Conservation (phyloP, 1,284 basidiomycete species). For the Mycosarcoma maydis region DNA sequence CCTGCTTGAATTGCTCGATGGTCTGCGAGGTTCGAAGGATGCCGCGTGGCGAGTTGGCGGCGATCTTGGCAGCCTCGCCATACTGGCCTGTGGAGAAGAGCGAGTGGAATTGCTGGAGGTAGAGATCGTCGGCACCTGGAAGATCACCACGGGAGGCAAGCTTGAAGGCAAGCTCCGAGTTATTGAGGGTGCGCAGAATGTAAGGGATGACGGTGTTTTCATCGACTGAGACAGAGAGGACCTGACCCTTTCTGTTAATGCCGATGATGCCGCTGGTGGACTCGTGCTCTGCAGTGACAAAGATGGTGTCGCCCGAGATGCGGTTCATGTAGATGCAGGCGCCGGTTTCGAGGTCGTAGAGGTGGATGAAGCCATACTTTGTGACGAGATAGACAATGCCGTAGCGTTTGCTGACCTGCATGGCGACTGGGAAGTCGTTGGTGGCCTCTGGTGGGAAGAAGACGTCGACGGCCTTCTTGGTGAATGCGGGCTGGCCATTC, state of each 20-base stretch:
- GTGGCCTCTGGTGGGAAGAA: constrained; percentile 99
- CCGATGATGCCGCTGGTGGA: constrained; percentile 94
- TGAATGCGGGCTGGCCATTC: constrained; percentile 92
- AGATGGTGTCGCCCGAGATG: constrained; percentile 98
- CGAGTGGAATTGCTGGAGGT: constrained; percentile 93
- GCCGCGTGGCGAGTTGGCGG: constrained; percentile 95
- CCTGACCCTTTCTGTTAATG: constrained; percentile 99
- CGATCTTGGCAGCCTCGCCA: constrained; percentile 96
- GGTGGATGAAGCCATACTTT: constrained; percentile 99
- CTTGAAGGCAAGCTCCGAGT: constrained; percentile 97
- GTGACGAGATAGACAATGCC: constrained; percentile 98
- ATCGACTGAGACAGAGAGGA: constrained; percentile 95
- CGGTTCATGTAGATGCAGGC: constrained; percentile 99
- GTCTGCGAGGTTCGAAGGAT: constrained; percentile 94
- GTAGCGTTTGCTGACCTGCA: constrained; percentile 98
- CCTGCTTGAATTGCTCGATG: constrained; percentile 97
- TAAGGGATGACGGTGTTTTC: constrained; percentile 96
- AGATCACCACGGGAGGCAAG: constrained; percentile 95
- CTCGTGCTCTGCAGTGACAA: constrained; percentile 97
- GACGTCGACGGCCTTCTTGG: constrained; percentile 98
- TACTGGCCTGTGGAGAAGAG: constrained; percentile 91
- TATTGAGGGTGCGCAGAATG: constrained; percentile 91
- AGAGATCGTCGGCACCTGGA: constrained; percentile 96
- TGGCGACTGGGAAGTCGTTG: constrained; percentile 99
- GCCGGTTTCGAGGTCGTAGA: constrained; percentile 98